phyloP scores from a whole-genome alignment of 257 asterid species.

The Primulina huaijiensis region DNA sequence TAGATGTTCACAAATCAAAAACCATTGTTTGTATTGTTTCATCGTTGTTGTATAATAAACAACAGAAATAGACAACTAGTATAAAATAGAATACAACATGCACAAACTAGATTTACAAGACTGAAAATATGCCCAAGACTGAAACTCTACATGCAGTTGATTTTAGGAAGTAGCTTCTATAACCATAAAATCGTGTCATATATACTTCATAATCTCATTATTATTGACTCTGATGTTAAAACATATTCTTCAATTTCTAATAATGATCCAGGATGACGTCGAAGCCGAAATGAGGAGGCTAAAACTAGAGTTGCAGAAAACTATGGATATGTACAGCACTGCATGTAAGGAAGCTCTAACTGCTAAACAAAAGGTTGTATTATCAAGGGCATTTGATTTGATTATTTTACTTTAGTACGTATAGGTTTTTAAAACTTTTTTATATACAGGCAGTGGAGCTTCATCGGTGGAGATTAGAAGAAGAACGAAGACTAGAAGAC shows the following conservation, averaged over 20 bases:
- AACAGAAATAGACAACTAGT: not conserved
- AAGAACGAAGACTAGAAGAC: constrained; percentile 62
- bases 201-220: too few species aligned
- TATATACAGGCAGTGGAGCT: constrained; percentile 65
- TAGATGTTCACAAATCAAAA: not conserved
- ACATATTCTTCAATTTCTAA: not conserved
- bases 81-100: not conserved
- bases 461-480: constrained; percentile 71
- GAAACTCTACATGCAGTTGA: not conserved
- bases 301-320: constrained; percentile 74
- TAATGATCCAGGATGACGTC: constrained; percentile 64
- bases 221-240: not conserved
- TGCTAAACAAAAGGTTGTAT: constrained; percentile 73
- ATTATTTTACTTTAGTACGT: not conserved
- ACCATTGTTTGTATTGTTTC: too few species aligned
- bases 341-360: constrained; percentile 87
- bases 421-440: not conserved
- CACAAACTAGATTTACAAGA: not conserved
- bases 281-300: constrained; percentile 92
- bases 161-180: not conserved
- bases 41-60: not conserved
- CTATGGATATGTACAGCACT: constrained; percentile 84
- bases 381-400: not conserved
- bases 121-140: not conserved
- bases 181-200: not conserved